Evolutionary conservation across 306 rosid genomes (phyloP).

Genomic region (Vachellia collinsii): DNA sequence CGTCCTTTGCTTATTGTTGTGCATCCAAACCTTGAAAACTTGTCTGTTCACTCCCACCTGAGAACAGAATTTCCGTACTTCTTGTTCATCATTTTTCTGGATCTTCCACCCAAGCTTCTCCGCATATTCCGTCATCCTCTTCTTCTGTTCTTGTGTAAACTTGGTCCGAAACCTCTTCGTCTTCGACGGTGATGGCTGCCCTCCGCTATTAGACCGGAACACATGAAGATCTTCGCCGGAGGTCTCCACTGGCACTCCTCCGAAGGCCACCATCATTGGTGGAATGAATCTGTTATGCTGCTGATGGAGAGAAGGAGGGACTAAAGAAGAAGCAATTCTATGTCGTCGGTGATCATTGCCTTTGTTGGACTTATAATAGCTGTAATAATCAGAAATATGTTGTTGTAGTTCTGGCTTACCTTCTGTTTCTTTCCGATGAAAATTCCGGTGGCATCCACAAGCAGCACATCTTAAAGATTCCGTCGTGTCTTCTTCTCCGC

Average conservation of each 20-base stretch:
- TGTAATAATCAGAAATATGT: constrained; percentile 27
- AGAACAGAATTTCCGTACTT: constrained; percentile 77
- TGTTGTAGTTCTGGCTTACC: neutral
- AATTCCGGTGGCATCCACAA: constrained; percentile 91
- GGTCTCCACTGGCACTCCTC: constrained; percentile 29
- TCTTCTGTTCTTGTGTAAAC: constrained; percentile 75
- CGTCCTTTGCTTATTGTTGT: constrained; percentile 81
- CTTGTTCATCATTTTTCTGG: constrained; percentile 88
- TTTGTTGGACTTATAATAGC: neutral
- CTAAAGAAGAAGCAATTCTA: neutral
- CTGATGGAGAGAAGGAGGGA: constrained; percentile 27
- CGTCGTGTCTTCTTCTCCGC: constrained; percentile 60
- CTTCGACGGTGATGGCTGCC: constrained; percentile 43
- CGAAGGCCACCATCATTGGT: constrained; percentile 79
- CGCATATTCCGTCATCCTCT: constrained; percentile 82
- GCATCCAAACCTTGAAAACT: constrained; percentile 98
- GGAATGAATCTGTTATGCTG: constrained; percentile 39
- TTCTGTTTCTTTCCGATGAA: constrained; percentile 56
- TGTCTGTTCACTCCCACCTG: constrained; percentile 71
- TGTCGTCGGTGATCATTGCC: neutral
- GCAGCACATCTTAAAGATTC: constrained; percentile 78
- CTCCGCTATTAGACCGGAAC: constrained; percentile 40
- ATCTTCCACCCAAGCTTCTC: constrained; percentile 88
- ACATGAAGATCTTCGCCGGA: constrained; percentile 69
- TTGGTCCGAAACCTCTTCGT: constrained; percentile 78